phyloP scores from a whole-genome alignment of 306 rosid species.

The Benincasa hispida region DNA sequence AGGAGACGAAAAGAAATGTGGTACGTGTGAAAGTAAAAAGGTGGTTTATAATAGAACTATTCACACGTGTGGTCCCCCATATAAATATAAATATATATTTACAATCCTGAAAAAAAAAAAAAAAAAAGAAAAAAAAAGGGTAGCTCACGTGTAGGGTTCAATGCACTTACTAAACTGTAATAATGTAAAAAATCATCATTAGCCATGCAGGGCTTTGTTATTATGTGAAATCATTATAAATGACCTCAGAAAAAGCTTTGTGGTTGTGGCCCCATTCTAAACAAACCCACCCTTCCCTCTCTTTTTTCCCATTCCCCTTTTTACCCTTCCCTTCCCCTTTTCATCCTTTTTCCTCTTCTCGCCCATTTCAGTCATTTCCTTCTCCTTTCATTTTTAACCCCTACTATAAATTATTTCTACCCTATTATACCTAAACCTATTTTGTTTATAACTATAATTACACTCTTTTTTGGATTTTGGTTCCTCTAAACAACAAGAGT shows the following conservation, averaged over 20 bases:
- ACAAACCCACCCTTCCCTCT: background rate
- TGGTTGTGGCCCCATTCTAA: background rate
- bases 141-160: slow-evolving; percentile 91
- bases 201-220: slow-evolving; percentile 83
- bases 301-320: background rate
- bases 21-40: background rate
- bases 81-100: no score
- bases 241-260: slow-evolving; percentile 45
- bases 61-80: slow-evolving; percentile 53
- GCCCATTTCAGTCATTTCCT: background rate
- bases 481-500: background rate
- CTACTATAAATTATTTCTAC: no score
- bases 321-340: background rate
- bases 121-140: slow-evolving; percentile 2
- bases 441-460: background rate
- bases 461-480: background rate
- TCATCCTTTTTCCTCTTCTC: background rate
- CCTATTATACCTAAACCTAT: background rate
- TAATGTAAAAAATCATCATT: slow-evolving; percentile 85
- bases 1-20: background rate
- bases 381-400: background rate
- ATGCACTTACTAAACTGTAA: slow-evolving; percentile 77
- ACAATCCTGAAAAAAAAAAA: background rate
- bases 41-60: background rate
- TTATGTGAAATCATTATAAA: slow-evolving; percentile 88